Evolutionary conservation across 2,329 filamentous ascomycete genomes (phyloP), one percentile per base, ranked within the genome.

Genomic region (Emydomyces testavorans): DNA sequence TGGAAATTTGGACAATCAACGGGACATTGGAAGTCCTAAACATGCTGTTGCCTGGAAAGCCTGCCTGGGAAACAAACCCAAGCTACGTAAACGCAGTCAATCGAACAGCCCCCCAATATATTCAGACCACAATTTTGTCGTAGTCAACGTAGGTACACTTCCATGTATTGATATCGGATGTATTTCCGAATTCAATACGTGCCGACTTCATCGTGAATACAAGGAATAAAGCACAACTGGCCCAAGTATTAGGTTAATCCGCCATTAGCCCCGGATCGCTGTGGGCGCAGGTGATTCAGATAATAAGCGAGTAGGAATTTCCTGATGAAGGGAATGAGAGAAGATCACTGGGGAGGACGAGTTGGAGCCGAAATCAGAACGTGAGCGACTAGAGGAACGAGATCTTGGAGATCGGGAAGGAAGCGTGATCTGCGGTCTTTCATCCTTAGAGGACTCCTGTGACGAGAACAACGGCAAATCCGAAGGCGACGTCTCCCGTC

Each of bases 211-310:
- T 34, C n/a, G 23, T 21, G 20, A n/a, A 7, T 38, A 8, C 15
- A 8, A 24, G 39, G 39, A 42, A 42, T 11, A 10, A 42, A 18
- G 26, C 15, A 21, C 10, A 13, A 21, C 35, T n/a, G 8, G 11
- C 29, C 4, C 16, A 13, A 32, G 18, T 6, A 13, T 15, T 18
- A 21, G 16, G 21, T 18, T 23, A 47, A 3, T 15, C 5, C 23
- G 15, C 15, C 4, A 32, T 56, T 50, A 61, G 18, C 65, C 64
- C 46, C 54, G 60, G 31, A 68, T 65, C 31, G 62, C 61, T 50
- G 71, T 68, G n/a, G 68, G 68, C 2, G 69, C 64, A 42, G 71
- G 68, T 43, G 65, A 62, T 50, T 72, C 70, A 40, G 63, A 61
- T 45, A 74, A 66, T 48, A 72, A 66, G 32, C 63, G 64, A 52